Evolutionary conservation across 192 early-diverging fungal species (phyloP).

Genomic region (Coemansia sp.): DNA sequence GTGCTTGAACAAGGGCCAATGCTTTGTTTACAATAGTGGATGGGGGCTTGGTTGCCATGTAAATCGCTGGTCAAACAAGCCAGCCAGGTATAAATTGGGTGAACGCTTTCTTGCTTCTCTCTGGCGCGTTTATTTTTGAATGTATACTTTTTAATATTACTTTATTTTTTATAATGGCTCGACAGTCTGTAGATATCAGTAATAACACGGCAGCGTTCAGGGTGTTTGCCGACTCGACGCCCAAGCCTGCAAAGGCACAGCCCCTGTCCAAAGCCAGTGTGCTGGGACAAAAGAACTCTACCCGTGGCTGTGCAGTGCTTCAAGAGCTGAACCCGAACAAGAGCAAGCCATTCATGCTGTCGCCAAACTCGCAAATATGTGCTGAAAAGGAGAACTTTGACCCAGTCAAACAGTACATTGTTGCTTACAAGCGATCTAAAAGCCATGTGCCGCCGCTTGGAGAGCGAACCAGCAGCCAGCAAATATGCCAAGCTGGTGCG

Average conservation of each 20-base stretch:
- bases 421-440: background rate
- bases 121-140: constrained; percentile 7
- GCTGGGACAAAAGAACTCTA: background rate
- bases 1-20: background rate
- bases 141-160: too few relatives aligned
- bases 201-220: constrained; percentile 5
- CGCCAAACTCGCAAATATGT: constrained; percentile 27
- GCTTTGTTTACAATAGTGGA: constrained; percentile 2
- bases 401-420: constrained; percentile 22
- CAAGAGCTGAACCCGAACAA: constrained; percentile 6
- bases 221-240: constrained; percentile 15
- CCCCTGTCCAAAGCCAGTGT: background rate
- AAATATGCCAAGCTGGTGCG: background rate
- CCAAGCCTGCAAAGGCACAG: background rate
- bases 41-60: too few relatives aligned
- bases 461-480: background rate
- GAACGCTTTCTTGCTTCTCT: background rate
- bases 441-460: constrained; percentile 7
- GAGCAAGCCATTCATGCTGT: constrained; percentile 16
- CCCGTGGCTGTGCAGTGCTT: constrained; percentile 2
- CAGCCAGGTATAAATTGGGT: background rate
- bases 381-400: constrained; percentile 49
- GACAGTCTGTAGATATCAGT: background rate
- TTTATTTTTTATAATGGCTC: background rate
- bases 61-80: too few relatives aligned